phyloP scores from a whole-genome alignment of 768 basidiomycete species.

The Boletales sp. region DNA sequence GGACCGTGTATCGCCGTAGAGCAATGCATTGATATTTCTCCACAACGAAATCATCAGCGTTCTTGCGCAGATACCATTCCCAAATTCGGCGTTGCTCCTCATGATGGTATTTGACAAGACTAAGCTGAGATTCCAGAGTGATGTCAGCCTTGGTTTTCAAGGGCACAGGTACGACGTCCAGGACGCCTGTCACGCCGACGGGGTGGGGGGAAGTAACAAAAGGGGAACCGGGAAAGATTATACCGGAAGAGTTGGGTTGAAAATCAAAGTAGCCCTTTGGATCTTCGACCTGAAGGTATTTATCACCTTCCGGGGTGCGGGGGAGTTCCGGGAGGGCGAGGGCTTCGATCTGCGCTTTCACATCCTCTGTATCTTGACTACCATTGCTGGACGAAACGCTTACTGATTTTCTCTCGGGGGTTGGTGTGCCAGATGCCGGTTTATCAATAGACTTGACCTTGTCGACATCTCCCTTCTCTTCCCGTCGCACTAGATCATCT shows the following conservation, averaged over 20 bases:
- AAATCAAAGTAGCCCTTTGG: conserved; percentile 44
- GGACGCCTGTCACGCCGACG: conserved; percentile 21
- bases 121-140: conserved; percentile 65
- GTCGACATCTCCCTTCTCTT: conserved; percentile 49
- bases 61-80: conserved; percentile 93
- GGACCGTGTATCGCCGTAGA: conserved; percentile 77
- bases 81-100: conserved; percentile 87
- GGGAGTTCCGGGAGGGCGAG: conserved; percentile 35
- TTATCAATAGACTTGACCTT: conserved; percentile 13
- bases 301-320: conserved; percentile 34
- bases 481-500: conserved; percentile 77
- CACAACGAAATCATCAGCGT: conserved; percentile 80
- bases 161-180: conserved; percentile 38
- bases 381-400: conserved; percentile 5
- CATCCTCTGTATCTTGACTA: conserved; percentile 41
- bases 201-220: conserved; percentile 32
- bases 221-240: conserved; percentile 27
- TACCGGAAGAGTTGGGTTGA: conserved; percentile 27
- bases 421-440: conserved; percentile 26
- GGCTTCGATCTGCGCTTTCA: conserved; percentile 67
- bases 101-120: conserved; percentile 71
- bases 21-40: conserved; percentile 92
- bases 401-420: conserved; percentile 22
- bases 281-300: conserved; percentile 28
- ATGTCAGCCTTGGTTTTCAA: conserved; percentile 71